These are phyloP conservation scores for Mycena pura DNA, from an alignment of 768 basidiomycete genomes.

Conservation along the genomic window DNA sequence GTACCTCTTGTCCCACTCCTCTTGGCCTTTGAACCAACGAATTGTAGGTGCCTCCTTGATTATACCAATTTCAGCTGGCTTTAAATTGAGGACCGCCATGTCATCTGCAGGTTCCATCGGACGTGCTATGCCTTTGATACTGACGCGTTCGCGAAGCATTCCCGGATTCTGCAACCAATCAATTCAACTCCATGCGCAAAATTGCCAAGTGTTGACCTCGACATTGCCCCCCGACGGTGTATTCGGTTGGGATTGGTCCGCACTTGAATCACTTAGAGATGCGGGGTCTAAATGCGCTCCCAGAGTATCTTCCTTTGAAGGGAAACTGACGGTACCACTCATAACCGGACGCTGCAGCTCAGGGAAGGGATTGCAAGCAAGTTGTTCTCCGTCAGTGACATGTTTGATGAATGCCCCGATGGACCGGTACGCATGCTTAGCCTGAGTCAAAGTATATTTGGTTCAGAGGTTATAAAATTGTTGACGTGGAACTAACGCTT, in stretches of 20 bases:
- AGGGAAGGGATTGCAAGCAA: conserved; percentile 55
- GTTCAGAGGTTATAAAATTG: neutral
- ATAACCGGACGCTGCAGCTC: conserved; percentile 45
- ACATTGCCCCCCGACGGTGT: neutral
- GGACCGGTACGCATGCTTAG: conserved; percentile 64
- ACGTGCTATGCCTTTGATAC: conserved; percentile 62
- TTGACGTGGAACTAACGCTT: conserved; percentile 46
- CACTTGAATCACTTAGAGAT: neutral
- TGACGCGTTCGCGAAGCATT: conserved; percentile 80
- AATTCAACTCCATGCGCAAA: neutral
- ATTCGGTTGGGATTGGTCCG: neutral
- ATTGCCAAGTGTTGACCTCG: neutral
- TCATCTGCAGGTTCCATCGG: conserved; percentile 67
- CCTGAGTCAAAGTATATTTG: conserved; percentile 40
- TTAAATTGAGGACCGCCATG: conserved; percentile 59
- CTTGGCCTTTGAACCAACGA: conserved; percentile 70
- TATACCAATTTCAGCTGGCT: conserved; percentile 64
- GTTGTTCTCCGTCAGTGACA: conserved; percentile 48
- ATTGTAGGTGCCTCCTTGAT: conserved; percentile 76
- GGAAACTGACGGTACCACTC: too few relatives aligned
- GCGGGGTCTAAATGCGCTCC: neutral
- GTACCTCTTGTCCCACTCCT: conserved; percentile 66
- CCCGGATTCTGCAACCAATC: neutral
- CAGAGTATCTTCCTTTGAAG: conserved; percentile 27
- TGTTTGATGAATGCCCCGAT: conserved; percentile 65